phyloP scores from a whole-genome alignment of 1,284 basidiomycete species.

The Ganoderma multipileum region DNA sequence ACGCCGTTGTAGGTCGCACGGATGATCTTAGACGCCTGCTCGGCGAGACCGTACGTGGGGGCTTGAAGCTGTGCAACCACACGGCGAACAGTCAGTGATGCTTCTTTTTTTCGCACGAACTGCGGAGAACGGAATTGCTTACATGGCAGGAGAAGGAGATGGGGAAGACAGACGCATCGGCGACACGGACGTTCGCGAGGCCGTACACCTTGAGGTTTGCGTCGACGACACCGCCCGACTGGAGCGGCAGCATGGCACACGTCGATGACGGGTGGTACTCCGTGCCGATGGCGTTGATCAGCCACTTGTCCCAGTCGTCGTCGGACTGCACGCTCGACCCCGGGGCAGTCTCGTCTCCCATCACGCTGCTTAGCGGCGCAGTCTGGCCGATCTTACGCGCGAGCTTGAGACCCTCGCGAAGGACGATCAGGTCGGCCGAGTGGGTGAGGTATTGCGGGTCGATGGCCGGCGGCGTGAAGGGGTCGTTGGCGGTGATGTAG shows the following conservation, averaged over 20 bases:
- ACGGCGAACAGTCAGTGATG: not conserved
- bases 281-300: slow-evolving; percentile 47
- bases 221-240: slow-evolving; percentile 71
- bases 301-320: slow-evolving; percentile 55
- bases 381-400: slow-evolving; percentile 52
- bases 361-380: slow-evolving; percentile 44
- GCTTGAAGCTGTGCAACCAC: slow-evolving; percentile 50
- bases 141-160: slow-evolving; percentile 56
- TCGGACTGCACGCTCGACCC: slow-evolving; percentile 49
- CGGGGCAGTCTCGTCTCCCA: slow-evolving; percentile 47
- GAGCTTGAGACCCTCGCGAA: slow-evolving; percentile 64
- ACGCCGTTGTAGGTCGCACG: slow-evolving; percentile 50
- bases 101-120: not conserved
- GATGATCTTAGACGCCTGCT: slow-evolving; percentile 71
- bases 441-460: slow-evolving; percentile 69
- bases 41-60: slow-evolving; percentile 73
- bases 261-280: slow-evolving; percentile 67
- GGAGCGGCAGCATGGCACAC: slow-evolving; percentile 68
- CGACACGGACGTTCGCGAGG: slow-evolving; percentile 41
- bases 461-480: slow-evolving; percentile 64
- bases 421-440: slow-evolving; percentile 57
- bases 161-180: slow-evolving; percentile 54
- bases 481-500: slow-evolving; percentile 55
- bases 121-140: not conserved
- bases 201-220: slow-evolving; percentile 69